Conservation (phyloP, 306 rosid species). For the Cucumis sativus region DNA sequence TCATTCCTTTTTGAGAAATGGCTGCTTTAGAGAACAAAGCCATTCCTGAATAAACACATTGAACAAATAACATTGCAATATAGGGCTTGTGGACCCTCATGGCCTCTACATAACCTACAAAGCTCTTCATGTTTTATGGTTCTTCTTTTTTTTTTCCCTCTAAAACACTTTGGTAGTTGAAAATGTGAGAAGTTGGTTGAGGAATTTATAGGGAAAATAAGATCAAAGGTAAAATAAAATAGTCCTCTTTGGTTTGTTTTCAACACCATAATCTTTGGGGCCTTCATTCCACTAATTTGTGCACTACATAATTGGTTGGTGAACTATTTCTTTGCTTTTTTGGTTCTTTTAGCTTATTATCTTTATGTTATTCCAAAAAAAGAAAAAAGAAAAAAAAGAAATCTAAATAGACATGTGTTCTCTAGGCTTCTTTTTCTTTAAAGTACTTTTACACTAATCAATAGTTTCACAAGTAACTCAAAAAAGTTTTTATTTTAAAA, state of each 20-base stretch:
- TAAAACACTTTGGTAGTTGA: not conserved
- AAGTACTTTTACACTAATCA: too few relatives aligned
- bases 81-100: constrained; percentile 43
- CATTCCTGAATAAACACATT: constrained; percentile 75
- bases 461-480: too few relatives aligned
- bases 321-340: not conserved
- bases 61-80: constrained; percentile 59
- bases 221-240: too few relatives aligned
- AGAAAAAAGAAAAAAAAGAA: too few relatives aligned
- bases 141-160: not conserved
- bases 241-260: not conserved
- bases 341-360: not conserved
- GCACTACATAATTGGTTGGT: not conserved
- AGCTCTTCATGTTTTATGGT: constrained; percentile 20
- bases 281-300: not conserved
- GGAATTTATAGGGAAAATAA: not conserved
- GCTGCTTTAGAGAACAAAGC: constrained; percentile 88
- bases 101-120: constrained; percentile 4
- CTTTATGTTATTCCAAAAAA: not conserved
- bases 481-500: too few relatives aligned
- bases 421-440: too few relatives aligned
- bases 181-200: not conserved
- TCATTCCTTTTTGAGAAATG: constrained; percentile 65
- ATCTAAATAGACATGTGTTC: not conserved
- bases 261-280: not conserved